Conservation (phyloP, 208 protist genomes). For the Naegleria gruberi region DNA sequence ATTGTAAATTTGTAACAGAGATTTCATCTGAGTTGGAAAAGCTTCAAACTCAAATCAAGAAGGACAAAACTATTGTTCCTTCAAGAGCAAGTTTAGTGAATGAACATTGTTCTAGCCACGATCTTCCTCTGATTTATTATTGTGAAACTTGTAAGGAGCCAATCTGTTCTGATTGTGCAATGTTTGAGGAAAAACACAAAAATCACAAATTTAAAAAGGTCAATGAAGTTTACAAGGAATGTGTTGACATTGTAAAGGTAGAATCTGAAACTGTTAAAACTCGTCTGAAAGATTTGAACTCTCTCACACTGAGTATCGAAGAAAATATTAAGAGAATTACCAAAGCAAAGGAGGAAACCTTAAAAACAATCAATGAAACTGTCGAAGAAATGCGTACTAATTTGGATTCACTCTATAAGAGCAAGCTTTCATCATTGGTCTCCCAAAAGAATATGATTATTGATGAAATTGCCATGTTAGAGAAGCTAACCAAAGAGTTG, state of each 20-base stretch:
- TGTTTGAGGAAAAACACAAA: constrained; percentile 20
- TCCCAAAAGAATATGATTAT: neutral
- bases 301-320: neutral
- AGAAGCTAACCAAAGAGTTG: neutral
- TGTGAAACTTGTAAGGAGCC: constrained; percentile 9
- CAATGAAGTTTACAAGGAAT: neutral
- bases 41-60: neutral
- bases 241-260: neutral
- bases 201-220: neutral
- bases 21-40: neutral
- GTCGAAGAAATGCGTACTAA: neutral
- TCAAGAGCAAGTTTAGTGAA: neutral
- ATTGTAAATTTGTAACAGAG: constrained; percentile 11
- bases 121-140: neutral
- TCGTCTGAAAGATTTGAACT: neutral
- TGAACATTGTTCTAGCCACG: neutral
- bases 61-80: neutral
- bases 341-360: neutral
- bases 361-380: neutral
- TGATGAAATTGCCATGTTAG: neutral
- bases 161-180: constrained; percentile 6
- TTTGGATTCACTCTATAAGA: neutral
- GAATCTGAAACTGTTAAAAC: neutral
- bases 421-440: neutral
- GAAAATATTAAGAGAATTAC: neutral